Percentiles rank a stretch among this genome's conserved stretches.
phyloP scores from a whole-genome alignment of 2,329 filamentous ascomycete genomes.

The Cucurbitaria berberidis region DNA sequence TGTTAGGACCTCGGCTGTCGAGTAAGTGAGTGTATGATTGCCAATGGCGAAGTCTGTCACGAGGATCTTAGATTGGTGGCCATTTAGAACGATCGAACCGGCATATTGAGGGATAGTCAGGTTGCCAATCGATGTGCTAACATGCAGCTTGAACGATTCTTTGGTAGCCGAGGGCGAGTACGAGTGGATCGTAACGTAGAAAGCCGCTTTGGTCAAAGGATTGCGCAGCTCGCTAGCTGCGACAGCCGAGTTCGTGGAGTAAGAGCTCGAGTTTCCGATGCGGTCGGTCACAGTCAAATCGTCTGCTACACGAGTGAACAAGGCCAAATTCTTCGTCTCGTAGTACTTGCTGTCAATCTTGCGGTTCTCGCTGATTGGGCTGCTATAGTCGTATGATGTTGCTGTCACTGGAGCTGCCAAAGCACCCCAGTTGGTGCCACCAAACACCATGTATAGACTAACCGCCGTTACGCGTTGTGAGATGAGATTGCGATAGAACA shows the following conservation, averaged over 20 bases:
- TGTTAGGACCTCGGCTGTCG: slow-evolving; percentile 60
- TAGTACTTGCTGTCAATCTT: slow-evolving; percentile 65
- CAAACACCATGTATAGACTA: slow-evolving; percentile 69
- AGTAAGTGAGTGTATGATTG: slow-evolving; percentile 59
- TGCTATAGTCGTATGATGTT: slow-evolving; percentile 69
- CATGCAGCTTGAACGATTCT: slow-evolving; percentile 61
- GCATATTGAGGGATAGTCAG: slow-evolving; percentile 61
- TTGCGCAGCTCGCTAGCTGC: slow-evolving; percentile 64
- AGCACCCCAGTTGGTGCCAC: slow-evolving; percentile 69
- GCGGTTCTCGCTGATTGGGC: slow-evolving; percentile 66
- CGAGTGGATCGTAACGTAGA: slow-evolving; percentile 65
- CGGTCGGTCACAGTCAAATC: slow-evolving; percentile 64
- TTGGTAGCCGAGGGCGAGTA: slow-evolving; percentile 59
- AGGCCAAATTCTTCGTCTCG: slow-evolving; percentile 66
- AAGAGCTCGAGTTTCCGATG: slow-evolving; percentile 55
- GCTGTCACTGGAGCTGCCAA: slow-evolving; percentile 64
- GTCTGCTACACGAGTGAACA: slow-evolving; percentile 65
- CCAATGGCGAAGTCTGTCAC: slow-evolving; percentile 66
- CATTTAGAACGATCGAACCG: slow-evolving; percentile 60
- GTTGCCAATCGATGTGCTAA: slow-evolving; percentile 63
- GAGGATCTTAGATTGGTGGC: slow-evolving; percentile 67
- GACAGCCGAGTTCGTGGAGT: slow-evolving; percentile 60
- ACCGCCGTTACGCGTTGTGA: slow-evolving; percentile 65
- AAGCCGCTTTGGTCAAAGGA: slow-evolving; percentile 61
- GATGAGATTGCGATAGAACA: slow-evolving; percentile 69